Conservation (phyloP, 2,329 filamentous ascomycete genomes). For the Biscogniauxia marginata region DNA sequence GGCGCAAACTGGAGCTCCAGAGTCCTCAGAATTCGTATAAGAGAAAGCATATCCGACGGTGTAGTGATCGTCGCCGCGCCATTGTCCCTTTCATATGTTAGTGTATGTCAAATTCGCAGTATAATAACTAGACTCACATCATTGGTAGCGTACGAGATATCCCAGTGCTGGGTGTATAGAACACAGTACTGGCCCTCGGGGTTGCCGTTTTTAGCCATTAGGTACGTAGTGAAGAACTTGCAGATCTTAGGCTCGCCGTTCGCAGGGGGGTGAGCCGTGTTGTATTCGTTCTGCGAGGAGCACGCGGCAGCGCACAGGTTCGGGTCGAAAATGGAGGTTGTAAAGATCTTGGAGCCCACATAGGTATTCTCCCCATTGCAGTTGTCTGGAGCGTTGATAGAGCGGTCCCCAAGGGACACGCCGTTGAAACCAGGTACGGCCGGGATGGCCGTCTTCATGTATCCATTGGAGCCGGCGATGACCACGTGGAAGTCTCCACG, state of each 20-base stretch:
- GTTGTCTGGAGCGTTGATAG: conserved; percentile 29
- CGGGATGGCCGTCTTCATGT: conserved; percentile 24
- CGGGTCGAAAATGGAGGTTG: conserved; percentile 25
- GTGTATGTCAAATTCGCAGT: background rate
- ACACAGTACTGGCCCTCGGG: conserved; percentile 38
- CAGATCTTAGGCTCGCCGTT: conserved; percentile 26
- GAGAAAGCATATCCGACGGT: conserved; percentile 18
- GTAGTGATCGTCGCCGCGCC: conserved; percentile 19
- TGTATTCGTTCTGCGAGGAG: conserved; percentile 28
- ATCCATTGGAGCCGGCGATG: conserved; percentile 43
- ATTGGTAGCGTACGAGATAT: conserved; percentile 25
- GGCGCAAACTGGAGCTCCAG: background rate
- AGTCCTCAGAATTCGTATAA: conserved; percentile 6
- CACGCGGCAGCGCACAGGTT: conserved; percentile 31
- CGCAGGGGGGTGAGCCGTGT: conserved; percentile 21
- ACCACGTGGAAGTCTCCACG: conserved; percentile 33
- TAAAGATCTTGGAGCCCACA: conserved; percentile 32
- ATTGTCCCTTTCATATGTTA: conserved; percentile 22
- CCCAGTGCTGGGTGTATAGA: conserved; percentile 36
- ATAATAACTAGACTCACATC: conserved; percentile 16
- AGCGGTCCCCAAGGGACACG: conserved; percentile 22
- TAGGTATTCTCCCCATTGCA: conserved; percentile 28
- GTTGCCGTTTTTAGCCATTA: conserved; percentile 37
- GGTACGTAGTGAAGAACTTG: conserved; percentile 38
- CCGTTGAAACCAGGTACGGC: conserved; percentile 23